Evolutionary conservation across 371 early-diverging fungal species (phyloP).

Genomic region (Dinochytrium kinnereticum): DNA sequence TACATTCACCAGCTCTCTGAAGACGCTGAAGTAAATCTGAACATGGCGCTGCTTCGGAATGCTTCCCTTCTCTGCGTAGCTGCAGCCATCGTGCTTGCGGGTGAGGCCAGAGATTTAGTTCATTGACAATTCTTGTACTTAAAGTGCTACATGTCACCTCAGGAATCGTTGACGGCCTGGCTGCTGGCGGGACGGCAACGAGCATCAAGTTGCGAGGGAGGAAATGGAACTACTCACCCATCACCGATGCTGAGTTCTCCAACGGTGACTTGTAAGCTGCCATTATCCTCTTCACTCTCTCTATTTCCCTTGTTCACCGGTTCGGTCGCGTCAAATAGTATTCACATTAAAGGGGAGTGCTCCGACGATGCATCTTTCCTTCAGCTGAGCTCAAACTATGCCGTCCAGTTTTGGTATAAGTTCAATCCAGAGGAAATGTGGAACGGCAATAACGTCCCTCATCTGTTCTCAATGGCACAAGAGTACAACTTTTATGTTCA

Average conservation of each 20-base stretch:
- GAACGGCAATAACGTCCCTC: not conserved
- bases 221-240: slow-evolving; percentile 15
- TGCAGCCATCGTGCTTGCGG: too few species aligned
- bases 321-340: too few species aligned
- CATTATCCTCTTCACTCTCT: not conserved
- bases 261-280: slow-evolving; percentile 12
- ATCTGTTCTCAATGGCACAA: slow-evolving; percentile 10
- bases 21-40: too few species aligned
- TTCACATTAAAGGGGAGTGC: slow-evolving; percentile 1
- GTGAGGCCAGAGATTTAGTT: too few species aligned
- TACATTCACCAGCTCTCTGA: too few species aligned
- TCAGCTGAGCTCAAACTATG: not conserved
- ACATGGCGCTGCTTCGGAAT: too few species aligned
- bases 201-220: slow-evolving; percentile 9
- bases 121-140: too few species aligned
- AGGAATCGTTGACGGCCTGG: too few species aligned
- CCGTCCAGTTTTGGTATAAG: slow-evolving; percentile 6
- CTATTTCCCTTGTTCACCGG: too few species aligned
- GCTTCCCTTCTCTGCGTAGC: too few species aligned
- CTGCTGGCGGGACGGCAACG: not conserved
- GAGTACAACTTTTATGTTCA: slow-evolving; percentile 16
- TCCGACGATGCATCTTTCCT: not conserved
- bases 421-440: slow-evolving; percentile 8
- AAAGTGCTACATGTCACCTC: too few species aligned
- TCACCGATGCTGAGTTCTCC: not conserved